Percentiles rank a stretch among this genome's conserved stretches.
These are phyloP conservation scores for Raddia guianensis DNA, from an alignment of 176 grass and related monocot species.

Conservation along the genomic window DNA sequence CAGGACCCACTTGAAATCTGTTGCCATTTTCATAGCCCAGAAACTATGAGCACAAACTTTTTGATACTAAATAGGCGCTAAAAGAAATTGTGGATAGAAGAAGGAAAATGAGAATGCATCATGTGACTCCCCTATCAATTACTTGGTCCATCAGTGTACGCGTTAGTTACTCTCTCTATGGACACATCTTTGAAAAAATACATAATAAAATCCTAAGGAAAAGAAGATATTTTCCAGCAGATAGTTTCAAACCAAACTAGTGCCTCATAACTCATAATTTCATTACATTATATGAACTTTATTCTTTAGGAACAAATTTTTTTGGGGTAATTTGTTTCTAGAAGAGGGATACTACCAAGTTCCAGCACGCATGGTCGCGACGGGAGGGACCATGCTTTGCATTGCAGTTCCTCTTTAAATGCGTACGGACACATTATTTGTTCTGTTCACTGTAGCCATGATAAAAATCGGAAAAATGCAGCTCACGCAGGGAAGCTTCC, in stretches of 20 bases:
- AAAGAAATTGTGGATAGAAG: not conserved
- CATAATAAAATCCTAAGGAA: not conserved
- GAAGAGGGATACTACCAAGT: conserved; percentile 26
- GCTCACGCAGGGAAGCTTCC: conserved; percentile 51
- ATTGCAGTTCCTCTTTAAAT: conserved; percentile 31
- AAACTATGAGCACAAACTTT: not conserved
- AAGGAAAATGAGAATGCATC: not conserved
- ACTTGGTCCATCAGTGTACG: not conserved
- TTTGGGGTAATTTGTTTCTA: conserved; percentile 11
- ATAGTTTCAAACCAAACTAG: conserved; percentile 12
- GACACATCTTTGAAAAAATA: not conserved
- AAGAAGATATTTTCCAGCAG: not conserved
- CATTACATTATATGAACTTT: no score
- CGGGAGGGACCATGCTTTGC: conserved; percentile 36
- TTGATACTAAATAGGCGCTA: no score
- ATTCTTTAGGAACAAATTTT: not conserved
- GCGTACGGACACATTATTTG: conserved; percentile 20
- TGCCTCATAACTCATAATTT: not conserved
- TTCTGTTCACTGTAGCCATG: conserved; percentile 35
- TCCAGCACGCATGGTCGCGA: conserved; percentile 8
- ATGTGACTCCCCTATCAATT: not conserved
- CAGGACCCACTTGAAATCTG: conserved; percentile 30
- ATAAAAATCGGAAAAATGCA: conserved; percentile 28
- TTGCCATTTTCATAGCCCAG: not conserved
- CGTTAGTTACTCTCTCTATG: not conserved